phyloP scores from a whole-genome alignment of 78 protist genomes.

The Dictyostelium intermedium region DNA sequence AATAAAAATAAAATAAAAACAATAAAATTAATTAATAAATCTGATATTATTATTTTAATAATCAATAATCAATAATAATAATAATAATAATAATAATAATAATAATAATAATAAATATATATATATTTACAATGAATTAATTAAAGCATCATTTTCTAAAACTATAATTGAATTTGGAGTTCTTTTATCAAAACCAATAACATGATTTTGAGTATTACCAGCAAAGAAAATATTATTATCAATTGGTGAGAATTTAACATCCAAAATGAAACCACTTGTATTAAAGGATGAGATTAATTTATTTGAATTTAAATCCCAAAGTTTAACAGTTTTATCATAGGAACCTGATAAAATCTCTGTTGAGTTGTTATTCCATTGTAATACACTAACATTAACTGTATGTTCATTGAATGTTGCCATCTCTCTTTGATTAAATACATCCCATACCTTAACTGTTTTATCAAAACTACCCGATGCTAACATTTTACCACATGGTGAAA shows the following conservation, averaged over 20 bases:
- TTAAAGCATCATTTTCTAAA: slow-evolving; percentile 64
- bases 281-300: not conserved
- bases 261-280: slow-evolving; percentile 63
- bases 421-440: slow-evolving; percentile 59
- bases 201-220: slow-evolving; percentile 65
- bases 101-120: not conserved
- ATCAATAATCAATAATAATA: not conserved
- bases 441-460: slow-evolving; percentile 74
- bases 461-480: slow-evolving; percentile 87
- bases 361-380: slow-evolving; percentile 70
- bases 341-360: slow-evolving; percentile 65
- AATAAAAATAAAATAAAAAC: not conserved
- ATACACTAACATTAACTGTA: slow-evolving; percentile 60
- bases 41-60: too few relatives aligned
- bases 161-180: slow-evolving; percentile 35
- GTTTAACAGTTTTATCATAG: slow-evolving; percentile 73
- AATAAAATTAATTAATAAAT: too few relatives aligned
- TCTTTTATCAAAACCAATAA: slow-evolving; percentile 73
- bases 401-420: slow-evolving; percentile 62
- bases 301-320: slow-evolving; percentile 78
- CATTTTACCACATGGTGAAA: slow-evolving; percentile 82
- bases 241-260: slow-evolving; percentile 67
- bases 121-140: slow-evolving; percentile 71
- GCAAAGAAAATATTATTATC: slow-evolving; percentile 70
- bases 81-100: not conserved